Base-by-base conservation (phyloP, 345 rosid genomes). In the Combretum micranthum region DNA sequence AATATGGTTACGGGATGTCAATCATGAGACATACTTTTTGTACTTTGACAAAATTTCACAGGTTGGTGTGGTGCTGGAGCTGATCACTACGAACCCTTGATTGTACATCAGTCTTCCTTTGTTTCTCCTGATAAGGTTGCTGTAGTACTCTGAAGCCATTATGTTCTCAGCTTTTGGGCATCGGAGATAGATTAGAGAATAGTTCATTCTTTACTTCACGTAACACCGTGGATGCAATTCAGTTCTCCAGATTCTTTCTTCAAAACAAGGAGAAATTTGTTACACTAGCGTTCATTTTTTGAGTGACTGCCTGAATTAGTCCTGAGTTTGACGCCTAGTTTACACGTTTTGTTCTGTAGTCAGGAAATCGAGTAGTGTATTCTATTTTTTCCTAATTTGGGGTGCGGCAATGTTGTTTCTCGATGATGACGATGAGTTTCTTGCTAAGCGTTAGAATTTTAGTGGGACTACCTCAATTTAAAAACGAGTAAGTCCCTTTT, bases 61-160 rank as follows among this genome's bases (percentile, higher is more conserved):
- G 97, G 97, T 19, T 94, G 97, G 99, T 94, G 96, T 52, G 96
- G 88, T 47, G 99, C 93, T 0, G 99, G 99, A 50, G 96, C 96
- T 26, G 99, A 94, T 69, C 99, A 94, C 66, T 94, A 94, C 22
- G 99, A 94, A 64, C 97, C 99, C 9, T 67, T 94, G 70, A 73
- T 90, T 7, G 96, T 96, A 20, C 79, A 68, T 53, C 83, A 92
- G 46, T 77, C 86, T 45, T 71, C 91, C n/a, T 45, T 78, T 25
- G 70, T 87, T 32, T 84, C 96, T 6, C 83, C 73, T 10, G 99
- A 87, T 83, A 90, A 94, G 74, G 96, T 85, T 52, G 99, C 95
- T 25, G 63, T 75, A 17, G 88, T 87, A 56, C 88, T 94, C 50
- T 86, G 74, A 86, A 52, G 62, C 70, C 22, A 47, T 58, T 65